Conservation (phyloP, 306 rosid genomes). For the Trifolium subterraneum region DNA sequence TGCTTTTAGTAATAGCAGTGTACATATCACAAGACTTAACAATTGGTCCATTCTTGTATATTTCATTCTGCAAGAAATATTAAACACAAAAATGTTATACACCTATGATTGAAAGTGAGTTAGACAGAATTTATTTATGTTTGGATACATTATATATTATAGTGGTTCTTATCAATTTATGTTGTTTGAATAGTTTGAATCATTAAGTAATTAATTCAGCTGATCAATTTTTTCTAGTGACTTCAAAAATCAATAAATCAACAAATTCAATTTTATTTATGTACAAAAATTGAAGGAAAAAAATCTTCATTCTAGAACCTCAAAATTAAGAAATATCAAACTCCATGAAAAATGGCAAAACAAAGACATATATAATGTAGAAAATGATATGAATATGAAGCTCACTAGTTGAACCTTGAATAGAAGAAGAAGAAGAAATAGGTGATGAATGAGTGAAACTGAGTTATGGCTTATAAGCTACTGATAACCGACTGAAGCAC, state of each 20-base stretch:
- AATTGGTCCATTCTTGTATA: slow-evolving; percentile 47
- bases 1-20: slow-evolving; percentile 52
- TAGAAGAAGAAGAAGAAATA: neutral
- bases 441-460: slow-evolving; percentile 16
- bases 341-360: too few relatives aligned
- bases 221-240: neutral
- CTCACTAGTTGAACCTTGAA: slow-evolving; percentile 35
- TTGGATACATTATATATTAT: too few relatives aligned
- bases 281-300: too few relatives aligned
- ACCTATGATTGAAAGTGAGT: too few relatives aligned
- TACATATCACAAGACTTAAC: slow-evolving; percentile 51
- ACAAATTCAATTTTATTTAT: slow-evolving; percentile 5
- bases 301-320: too few relatives aligned
- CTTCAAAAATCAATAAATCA: slow-evolving; percentile 14
- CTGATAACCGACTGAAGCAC: neutral
- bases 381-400: neutral
- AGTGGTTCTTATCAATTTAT: too few relatives aligned
- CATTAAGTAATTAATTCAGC: too few relatives aligned
- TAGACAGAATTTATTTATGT: too few relatives aligned
- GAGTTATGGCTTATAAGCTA: neutral
- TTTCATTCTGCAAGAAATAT: slow-evolving; percentile 60
- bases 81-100: neutral
- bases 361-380: neutral
- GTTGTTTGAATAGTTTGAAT: too few relatives aligned
- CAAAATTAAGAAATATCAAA: too few relatives aligned